A percentile compares a stretch with the other conserved stretches of the same genome.
Evolutionary conservation across 2,329 filamentous ascomycete species (phyloP).

Genomic region (Fusarium poae): DNA sequence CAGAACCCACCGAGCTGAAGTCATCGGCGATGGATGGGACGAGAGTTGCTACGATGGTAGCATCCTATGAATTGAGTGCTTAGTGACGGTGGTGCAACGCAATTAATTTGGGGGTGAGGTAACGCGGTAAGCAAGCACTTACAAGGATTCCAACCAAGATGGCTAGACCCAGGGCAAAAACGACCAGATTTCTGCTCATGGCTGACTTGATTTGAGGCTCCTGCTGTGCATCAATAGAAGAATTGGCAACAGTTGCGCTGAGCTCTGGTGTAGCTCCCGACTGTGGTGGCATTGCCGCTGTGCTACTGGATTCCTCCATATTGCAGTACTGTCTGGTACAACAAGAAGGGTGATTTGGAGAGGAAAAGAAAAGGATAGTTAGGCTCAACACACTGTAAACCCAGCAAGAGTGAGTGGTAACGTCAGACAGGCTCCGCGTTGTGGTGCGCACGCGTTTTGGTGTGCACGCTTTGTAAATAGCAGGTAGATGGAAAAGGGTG

Average conservation of each 20-base stretch:
- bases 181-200: not conserved
- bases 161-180: not conserved
- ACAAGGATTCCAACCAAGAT: not conserved
- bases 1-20: not conserved
- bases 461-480: not conserved
- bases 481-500: not conserved
- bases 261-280: not conserved
- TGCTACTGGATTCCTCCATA: not conserved
- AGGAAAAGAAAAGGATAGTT: not conserved
- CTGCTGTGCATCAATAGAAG: not conserved
- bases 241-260: not conserved
- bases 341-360: not conserved
- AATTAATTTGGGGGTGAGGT: not conserved
- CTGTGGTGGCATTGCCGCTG: not conserved
- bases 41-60: not conserved
- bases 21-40: constrained; percentile 1
- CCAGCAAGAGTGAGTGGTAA: not conserved
- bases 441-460: not conserved
- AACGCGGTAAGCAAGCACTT: not conserved
- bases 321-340: not conserved
- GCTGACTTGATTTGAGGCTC: not conserved
- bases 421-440: not conserved
- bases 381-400: not conserved
- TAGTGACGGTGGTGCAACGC: not conserved
- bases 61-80: not conserved